These are phyloP conservation scores for Suillus variegatus DNA, from an alignment of 768 basidiomycete genomes.

Conservation along the genomic window DNA sequence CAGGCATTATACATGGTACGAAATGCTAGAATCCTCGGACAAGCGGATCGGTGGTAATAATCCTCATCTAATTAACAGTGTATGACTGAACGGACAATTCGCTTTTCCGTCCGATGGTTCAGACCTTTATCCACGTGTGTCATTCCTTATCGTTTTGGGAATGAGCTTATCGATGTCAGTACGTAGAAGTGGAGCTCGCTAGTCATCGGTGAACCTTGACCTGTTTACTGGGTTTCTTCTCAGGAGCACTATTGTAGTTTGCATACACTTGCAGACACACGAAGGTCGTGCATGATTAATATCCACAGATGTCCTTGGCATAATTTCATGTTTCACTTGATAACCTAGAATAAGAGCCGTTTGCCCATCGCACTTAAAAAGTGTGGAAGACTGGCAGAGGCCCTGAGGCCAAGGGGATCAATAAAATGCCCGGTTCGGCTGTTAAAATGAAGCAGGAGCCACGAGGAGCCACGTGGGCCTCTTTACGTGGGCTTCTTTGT, in stretches of 20 bases:
- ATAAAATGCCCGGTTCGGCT: conserved; percentile 6
- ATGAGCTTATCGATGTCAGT: conserved; percentile 8
- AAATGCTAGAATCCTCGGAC: background rate
- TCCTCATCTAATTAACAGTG: conserved; percentile 31
- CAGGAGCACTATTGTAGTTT: conserved; percentile 2
- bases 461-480: conserved; percentile 39
- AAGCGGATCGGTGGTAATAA: conserved; percentile 16
- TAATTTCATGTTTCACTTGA: background rate
- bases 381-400: conserved; percentile 2
- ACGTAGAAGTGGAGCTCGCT: conserved; percentile 12
- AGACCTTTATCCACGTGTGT: conserved; percentile 6
- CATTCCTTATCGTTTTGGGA: conserved; percentile 1
- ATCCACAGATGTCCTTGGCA: background rate
- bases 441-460: conserved; percentile 14
- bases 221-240: conserved; percentile 6
- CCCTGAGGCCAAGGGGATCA: conserved; percentile 1
- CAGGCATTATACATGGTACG: conserved; percentile 53
- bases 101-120: conserved; percentile 1
- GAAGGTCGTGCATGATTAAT: conserved; percentile 12
- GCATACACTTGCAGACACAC: conserved; percentile 9
- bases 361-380: conserved; percentile 7
- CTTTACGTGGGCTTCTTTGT: conserved; percentile 32
- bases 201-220: conserved; percentile 11
- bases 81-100: conserved; percentile 36
- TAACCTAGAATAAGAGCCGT: conserved; percentile 3